phyloP scores from a whole-genome alignment of 495 filamentous ascomycete species.

The Rhypophila decipiens region DNA sequence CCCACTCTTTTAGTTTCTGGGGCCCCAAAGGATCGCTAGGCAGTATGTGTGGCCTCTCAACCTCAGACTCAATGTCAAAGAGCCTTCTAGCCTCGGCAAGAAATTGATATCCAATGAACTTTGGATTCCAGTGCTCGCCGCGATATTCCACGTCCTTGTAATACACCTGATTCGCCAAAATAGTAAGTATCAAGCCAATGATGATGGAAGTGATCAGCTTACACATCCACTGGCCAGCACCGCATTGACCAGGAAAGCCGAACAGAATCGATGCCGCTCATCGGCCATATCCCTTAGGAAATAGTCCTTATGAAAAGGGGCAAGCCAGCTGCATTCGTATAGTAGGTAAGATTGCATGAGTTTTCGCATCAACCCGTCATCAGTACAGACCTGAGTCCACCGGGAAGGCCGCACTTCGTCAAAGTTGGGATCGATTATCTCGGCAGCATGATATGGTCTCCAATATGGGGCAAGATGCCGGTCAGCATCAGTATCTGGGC shows the following conservation, averaged over 20 bases:
- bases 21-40: slow-evolving; percentile 15
- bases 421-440: slow-evolving; percentile 25
- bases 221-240: slow-evolving; percentile 31
- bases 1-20: slow-evolving; percentile 16
- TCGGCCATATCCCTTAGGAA: slow-evolving; percentile 33
- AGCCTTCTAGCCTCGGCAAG: slow-evolving; percentile 34
- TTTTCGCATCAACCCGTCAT: slow-evolving; percentile 26
- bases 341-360: slow-evolving; percentile 30
- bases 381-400: slow-evolving; percentile 31
- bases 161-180: slow-evolving; percentile 18
- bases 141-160: slow-evolving; percentile 22
- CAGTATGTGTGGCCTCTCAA: slow-evolving; percentile 5
- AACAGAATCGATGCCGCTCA: slow-evolving; percentile 27
- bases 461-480: slow-evolving; percentile 22
- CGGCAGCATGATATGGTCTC: slow-evolving; percentile 29
- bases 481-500: slow-evolving; percentile 8
- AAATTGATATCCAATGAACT: slow-evolving; percentile 30
- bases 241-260: slow-evolving; percentile 30
- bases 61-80: slow-evolving; percentile 26
- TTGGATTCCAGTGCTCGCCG: slow-evolving; percentile 31
- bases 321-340: slow-evolving; percentile 31
- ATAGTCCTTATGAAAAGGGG: slow-evolving; percentile 29
- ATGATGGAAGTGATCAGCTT: slow-evolving; percentile 12
- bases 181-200: background rate
- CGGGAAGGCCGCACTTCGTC: slow-evolving; percentile 23